Evolutionary conservation across 2,329 filamentous ascomycete species (phyloP).

Genomic region (Thyridium curvatum): DNA sequence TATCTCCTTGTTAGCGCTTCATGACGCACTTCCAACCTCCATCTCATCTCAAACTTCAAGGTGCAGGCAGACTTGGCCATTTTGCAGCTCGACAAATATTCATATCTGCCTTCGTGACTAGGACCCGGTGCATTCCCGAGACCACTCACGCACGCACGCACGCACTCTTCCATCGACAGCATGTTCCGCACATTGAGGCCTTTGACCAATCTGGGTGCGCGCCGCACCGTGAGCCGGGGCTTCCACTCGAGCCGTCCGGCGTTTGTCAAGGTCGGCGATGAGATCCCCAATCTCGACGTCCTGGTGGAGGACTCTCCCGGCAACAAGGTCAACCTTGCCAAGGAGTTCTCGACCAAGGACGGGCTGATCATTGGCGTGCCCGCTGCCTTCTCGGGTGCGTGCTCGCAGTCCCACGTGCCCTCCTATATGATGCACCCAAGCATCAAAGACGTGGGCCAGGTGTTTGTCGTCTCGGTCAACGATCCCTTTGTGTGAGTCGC

Average conservation of each 20-base stretch:
- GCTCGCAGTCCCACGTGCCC: conserved; percentile 66
- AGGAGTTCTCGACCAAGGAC: conserved; percentile 65
- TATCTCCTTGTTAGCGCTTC: no score
- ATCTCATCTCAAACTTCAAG: no score
- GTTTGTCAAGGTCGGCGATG: conserved; percentile 71
- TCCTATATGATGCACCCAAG: conserved; percentile 77
- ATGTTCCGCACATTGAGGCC: no score
- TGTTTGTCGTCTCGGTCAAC: conserved; percentile 90
- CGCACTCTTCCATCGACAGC: no score
- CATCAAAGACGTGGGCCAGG: conserved; percentile 72
- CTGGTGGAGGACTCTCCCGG: conserved; percentile 82
- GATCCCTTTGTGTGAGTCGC: conserved; percentile 81
- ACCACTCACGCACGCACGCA: no score
- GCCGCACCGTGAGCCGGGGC: conserved; percentile 6
- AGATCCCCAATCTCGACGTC: conserved; percentile 69
- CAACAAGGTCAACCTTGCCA: conserved; percentile 82
- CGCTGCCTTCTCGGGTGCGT: conserved; percentile 61
- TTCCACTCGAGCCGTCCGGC: conserved; percentile 62
- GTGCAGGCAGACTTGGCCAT: no score
- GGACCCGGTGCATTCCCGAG: no score
- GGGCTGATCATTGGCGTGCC: conserved; percentile 83
- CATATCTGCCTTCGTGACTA: no score
- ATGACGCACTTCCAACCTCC: no score
- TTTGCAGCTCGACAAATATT: no score
- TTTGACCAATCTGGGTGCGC: neutral